Evolutionary conservation across 2,329 filamentous ascomycete genomes (phyloP).

Genomic region (Colletotrichum filicis): DNA sequence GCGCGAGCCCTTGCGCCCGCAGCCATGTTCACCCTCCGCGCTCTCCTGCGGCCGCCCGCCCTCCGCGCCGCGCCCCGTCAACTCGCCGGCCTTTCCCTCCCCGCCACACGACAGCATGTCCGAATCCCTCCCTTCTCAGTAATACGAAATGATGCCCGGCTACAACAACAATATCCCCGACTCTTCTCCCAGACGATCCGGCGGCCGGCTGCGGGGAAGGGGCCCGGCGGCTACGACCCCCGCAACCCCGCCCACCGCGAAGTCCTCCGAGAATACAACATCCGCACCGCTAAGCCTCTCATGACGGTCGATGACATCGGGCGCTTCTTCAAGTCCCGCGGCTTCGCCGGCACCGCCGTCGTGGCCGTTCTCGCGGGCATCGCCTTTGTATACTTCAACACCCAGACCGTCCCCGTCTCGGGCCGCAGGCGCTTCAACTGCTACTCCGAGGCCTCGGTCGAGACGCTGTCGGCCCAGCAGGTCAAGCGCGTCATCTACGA

Average conservation of each 20-base stretch:
- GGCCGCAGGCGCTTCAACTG: conserved; percentile 80
- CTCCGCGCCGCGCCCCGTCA: conserved; percentile 12
- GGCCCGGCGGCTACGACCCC: conserved; percentile 13
- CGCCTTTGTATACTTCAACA: conserved; percentile 73
- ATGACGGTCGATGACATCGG: conserved; percentile 45
- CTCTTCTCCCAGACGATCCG: conserved; percentile 39
- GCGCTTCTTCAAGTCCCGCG: conserved; percentile 42
- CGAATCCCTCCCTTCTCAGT: neutral
- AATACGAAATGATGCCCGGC: neutral
- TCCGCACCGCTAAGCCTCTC: conserved; percentile 46
- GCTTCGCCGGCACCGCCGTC: conserved; percentile 53
- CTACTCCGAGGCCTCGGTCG: conserved; percentile 65
- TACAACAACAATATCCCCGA: conserved; percentile 22
- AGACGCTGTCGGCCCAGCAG: conserved; percentile 61
- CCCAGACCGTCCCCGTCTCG: conserved; percentile 79
- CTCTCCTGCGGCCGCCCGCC: conserved; percentile 32
- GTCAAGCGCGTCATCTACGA: conserved; percentile 68
- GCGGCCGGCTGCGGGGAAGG: neutral
- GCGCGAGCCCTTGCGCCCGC: conserved; percentile 7
- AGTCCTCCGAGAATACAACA: conserved; percentile 29
- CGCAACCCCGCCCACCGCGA: conserved; percentile 19
- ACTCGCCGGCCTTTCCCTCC: conserved; percentile 9
- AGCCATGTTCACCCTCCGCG: conserved; percentile 39
- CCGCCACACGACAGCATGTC: neutral
- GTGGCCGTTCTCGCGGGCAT: conserved; percentile 56